Conservation (phyloP, 441 rosid genomes). For the Kokia cookei region DNA sequence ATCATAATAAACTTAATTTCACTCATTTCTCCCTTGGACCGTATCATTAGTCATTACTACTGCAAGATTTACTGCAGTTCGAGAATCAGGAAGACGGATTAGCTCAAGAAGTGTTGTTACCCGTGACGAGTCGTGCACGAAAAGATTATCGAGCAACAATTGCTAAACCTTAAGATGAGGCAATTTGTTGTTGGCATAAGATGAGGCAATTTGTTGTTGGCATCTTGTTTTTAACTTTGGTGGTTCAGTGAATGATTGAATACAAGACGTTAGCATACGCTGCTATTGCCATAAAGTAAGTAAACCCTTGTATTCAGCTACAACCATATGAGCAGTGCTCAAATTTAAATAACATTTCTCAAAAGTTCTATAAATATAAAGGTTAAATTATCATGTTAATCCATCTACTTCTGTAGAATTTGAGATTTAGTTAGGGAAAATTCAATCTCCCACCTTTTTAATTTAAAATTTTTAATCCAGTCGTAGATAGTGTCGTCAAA, state of each 20-base stretch:
- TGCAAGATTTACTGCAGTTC: background rate
- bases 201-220: background rate
- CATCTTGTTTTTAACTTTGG: background rate
- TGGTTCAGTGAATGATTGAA: background rate
- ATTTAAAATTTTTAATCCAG: too few species aligned
- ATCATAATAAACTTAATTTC: background rate
- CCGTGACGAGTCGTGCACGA: background rate
- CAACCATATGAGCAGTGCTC: too few species aligned
- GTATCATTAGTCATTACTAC: background rate
- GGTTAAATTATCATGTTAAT: too few species aligned
- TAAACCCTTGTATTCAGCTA: background rate
- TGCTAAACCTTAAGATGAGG: background rate
- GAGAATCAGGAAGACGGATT: too few species aligned
- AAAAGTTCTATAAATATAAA: too few species aligned
- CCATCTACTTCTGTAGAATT: too few species aligned
- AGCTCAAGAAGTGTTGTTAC: background rate
- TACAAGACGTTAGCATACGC: background rate
- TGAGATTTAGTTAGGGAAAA: too few species aligned
- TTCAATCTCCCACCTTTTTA: too few species aligned
- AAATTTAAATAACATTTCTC: too few species aligned
- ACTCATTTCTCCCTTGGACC: background rate
- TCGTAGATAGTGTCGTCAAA: too few species aligned
- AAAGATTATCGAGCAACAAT: background rate
- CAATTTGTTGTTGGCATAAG: background rate
- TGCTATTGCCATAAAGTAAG: background rate